Percentiles rank a stretch among this genome's conserved stretches.
These are phyloP conservation scores for Fistulina hepatica DNA, from an alignment of 1,284 basidiomycete genomes.

Conservation along the genomic window DNA sequence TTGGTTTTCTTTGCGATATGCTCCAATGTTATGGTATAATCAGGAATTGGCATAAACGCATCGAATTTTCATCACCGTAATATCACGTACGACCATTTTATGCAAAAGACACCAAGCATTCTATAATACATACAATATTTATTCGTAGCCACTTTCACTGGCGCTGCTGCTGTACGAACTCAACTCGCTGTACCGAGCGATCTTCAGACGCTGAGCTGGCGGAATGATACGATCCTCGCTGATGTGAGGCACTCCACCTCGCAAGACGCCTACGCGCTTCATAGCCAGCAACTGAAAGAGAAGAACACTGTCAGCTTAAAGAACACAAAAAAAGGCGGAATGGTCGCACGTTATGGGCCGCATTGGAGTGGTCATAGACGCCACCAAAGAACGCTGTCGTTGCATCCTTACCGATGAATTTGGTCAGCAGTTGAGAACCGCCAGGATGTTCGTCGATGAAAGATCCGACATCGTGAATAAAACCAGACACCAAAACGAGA, in stretches of 20 bases:
- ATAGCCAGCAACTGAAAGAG: slow-evolving; percentile 54
- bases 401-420: slow-evolving; percentile 65
- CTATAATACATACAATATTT: too few relatives aligned
- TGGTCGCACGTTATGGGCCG: slow-evolving; percentile 58
- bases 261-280: slow-evolving; percentile 71
- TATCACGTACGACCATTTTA: too few relatives aligned
- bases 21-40: too few relatives aligned
- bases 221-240: slow-evolving; percentile 40
- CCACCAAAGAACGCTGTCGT: slow-evolving; percentile 81
- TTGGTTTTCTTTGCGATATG: too few relatives aligned
- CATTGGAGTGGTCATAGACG: slow-evolving; percentile 78
- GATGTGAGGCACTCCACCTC: slow-evolving; percentile 41
- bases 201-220: slow-evolving; percentile 44
- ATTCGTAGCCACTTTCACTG: too few relatives aligned
- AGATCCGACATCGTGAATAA: slow-evolving; percentile 69
- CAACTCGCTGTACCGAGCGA: slow-evolving; percentile 35
- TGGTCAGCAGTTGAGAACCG: slow-evolving; percentile 56
- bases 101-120: too few relatives aligned
- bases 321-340: not conserved
- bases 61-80: too few relatives aligned
- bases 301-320: slow-evolving; percentile 17
- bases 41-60: too few relatives aligned
- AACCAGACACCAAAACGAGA: slow-evolving; percentile 64
- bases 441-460: slow-evolving; percentile 80
- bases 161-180: too few relatives aligned